Evolutionary conservation across 768 basidiomycete species (phyloP).

Genomic region (Stropharia rugosoannulata): DNA sequence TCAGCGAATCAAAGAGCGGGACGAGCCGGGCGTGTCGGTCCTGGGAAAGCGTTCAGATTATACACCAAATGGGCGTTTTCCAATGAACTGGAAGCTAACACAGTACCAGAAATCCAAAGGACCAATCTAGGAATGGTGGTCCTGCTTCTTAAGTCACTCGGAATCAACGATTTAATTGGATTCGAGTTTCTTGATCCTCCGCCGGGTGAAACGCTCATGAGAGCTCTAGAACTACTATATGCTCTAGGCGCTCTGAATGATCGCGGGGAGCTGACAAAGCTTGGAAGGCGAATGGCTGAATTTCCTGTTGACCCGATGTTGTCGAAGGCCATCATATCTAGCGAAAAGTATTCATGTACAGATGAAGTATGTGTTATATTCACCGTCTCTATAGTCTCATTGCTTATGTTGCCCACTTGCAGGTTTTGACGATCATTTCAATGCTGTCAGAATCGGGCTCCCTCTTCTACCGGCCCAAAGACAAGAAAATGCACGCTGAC

Average conservation of each 20-base stretch:
- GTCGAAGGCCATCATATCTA: constrained; percentile 93
- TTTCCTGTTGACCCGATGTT: constrained; percentile 99
- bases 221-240: constrained; percentile 90
- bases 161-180: constrained; percentile 97
- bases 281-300: constrained; percentile 97
- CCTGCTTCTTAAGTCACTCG: constrained; percentile 90
- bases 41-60: constrained; percentile 96
- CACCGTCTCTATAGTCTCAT: neutral
- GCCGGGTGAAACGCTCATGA: constrained; percentile 95
- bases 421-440: constrained; percentile 95
- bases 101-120: constrained; percentile 98
- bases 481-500: constrained; percentile 96
- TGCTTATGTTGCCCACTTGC: neutral
- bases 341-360: constrained; percentile 91
- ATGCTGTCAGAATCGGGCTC: constrained; percentile 97
- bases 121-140: constrained; percentile 97
- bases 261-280: constrained; percentile 93
- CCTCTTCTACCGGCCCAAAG: constrained; percentile 95
- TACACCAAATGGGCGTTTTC: constrained; percentile 98
- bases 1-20: constrained; percentile 98
- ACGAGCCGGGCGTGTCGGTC: constrained; percentile 95
- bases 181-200: constrained; percentile 99
- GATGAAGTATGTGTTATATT: constrained; percentile 70
- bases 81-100: constrained; percentile 96
- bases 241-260: constrained; percentile 96